Percentiles rank a stretch among this genome's conserved stretches.
Evolutionary conservation across 2,329 filamentous ascomycete genomes (phyloP).

Genomic region (Mycocentrospora acerina): DNA sequence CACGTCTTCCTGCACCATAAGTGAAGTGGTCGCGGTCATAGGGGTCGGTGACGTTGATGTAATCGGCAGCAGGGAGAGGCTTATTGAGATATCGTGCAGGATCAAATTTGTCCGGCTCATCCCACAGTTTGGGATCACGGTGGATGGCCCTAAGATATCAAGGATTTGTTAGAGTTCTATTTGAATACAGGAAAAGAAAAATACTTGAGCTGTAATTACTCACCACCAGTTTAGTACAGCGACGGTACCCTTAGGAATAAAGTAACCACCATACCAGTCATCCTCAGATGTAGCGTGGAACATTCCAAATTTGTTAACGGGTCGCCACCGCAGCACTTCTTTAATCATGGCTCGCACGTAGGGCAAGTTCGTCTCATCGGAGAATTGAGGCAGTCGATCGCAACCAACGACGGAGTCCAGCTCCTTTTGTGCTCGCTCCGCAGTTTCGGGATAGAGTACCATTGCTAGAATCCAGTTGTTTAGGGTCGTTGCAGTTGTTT

Average conservation of each 20-base stretch:
- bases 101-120: constrained; percentile 17
- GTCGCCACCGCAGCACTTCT: constrained; percentile 16
- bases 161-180: too few relatives aligned
- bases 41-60: constrained; percentile 12
- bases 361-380: constrained; percentile 15
- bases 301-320: constrained; percentile 10
- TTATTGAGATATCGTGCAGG: constrained; percentile 21
- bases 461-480: too few relatives aligned
- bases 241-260: constrained; percentile 38
- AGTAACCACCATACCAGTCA: constrained; percentile 6
- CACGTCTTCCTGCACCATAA: constrained; percentile 42
- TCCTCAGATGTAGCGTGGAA: constrained; percentile 8
- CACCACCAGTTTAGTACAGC: constrained; percentile 37
- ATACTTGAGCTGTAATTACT: too few relatives aligned
- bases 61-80: constrained; percentile 10
- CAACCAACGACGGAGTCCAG: constrained; percentile 1
- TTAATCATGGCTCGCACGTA: constrained; percentile 26
- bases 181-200: neutral
- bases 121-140: constrained; percentile 11
- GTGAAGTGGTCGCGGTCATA: constrained; percentile 34
- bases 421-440: constrained; percentile 2
- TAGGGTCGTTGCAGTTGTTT: too few relatives aligned
- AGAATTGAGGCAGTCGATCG: constrained; percentile 1
- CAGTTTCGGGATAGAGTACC: too few relatives aligned
- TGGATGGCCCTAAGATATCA: too few relatives aligned